Percentiles rank a stretch among this genome's conserved stretches.
Conservation (phyloP, 345 rosid species). For the Eutrema yunnanense region DNA sequence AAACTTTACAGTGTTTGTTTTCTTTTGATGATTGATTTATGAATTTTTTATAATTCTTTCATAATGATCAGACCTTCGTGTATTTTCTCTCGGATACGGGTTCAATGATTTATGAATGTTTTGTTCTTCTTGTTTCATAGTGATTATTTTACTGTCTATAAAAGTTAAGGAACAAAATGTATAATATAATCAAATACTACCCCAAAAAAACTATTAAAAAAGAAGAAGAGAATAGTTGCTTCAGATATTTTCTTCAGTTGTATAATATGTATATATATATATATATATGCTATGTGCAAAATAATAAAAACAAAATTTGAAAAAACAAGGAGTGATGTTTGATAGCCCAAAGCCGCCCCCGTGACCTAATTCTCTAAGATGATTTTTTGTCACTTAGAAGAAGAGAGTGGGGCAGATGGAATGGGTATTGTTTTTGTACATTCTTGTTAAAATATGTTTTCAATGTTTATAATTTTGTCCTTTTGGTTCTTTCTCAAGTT, state of each 20-base stretch:
- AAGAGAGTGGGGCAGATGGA: conserved; percentile 29
- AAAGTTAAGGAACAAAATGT: background rate
- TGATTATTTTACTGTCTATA: background rate
- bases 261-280: background rate
- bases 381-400: conserved; percentile 23
- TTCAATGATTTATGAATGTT: no score
- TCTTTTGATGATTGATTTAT: background rate
- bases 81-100: background rate
- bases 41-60: background rate
- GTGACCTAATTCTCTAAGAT: conserved; percentile 29
- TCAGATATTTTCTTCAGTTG: background rate
- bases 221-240: background rate
- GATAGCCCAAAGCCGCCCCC: conserved; percentile 23
- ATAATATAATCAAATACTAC: background rate
- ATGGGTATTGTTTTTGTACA: conserved; percentile 29
- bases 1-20: background rate
- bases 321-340: conserved; percentile 11
- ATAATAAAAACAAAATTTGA: background rate
- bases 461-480: conserved; percentile 19
- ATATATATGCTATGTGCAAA: background rate
- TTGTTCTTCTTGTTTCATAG: background rate
- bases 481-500: background rate
- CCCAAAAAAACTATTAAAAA: background rate
- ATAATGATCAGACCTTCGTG: background rate
- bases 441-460: conserved; percentile 18